Conservation (phyloP, 495 filamentous ascomycete species). For the Trichoderma virens region DNA sequence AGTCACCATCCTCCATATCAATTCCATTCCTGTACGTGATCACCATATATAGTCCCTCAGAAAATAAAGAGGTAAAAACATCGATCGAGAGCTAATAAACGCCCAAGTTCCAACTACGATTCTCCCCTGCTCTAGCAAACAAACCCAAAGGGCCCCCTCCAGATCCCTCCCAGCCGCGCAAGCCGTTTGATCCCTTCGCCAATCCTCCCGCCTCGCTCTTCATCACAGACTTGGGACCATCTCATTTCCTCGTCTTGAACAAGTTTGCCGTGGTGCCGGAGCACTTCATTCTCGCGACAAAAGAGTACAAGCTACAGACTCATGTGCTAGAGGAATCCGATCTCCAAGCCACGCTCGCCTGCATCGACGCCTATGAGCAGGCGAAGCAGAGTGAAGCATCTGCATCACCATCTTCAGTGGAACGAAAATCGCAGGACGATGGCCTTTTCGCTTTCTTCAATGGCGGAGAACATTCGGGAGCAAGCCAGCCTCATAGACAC, state of each 20-base stretch:
- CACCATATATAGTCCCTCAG: not conserved
- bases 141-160: constrained; percentile 51
- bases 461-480: constrained; percentile 66
- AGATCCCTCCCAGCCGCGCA: constrained; percentile 27
- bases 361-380: constrained; percentile 50
- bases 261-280: constrained; percentile 74
- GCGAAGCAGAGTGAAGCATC: constrained; percentile 27
- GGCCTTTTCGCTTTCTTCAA: constrained; percentile 78
- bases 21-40: constrained; percentile 44
- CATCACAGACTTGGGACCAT: constrained; percentile 46
- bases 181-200: constrained; percentile 62
- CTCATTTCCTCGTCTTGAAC: constrained; percentile 67
- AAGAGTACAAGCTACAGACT: constrained; percentile 56
- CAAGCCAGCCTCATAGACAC: constrained; percentile 73
- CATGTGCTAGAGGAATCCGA: constrained; percentile 59
- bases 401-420: not conserved
- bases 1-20: constrained; percentile 43
- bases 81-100: constrained; percentile 1
- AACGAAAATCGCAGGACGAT: constrained; percentile 13
- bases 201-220: constrained; percentile 56
- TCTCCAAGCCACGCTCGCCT: constrained; percentile 55
- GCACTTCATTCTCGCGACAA: constrained; percentile 75
- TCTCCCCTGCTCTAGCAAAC: constrained; percentile 65
- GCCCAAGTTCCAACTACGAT: constrained; percentile 33
- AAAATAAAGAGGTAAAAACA: not conserved